Evolutionary conservation across 2,329 filamentous ascomycete species (phyloP).

Genomic region (Colletotrichum brevisporum): DNA sequence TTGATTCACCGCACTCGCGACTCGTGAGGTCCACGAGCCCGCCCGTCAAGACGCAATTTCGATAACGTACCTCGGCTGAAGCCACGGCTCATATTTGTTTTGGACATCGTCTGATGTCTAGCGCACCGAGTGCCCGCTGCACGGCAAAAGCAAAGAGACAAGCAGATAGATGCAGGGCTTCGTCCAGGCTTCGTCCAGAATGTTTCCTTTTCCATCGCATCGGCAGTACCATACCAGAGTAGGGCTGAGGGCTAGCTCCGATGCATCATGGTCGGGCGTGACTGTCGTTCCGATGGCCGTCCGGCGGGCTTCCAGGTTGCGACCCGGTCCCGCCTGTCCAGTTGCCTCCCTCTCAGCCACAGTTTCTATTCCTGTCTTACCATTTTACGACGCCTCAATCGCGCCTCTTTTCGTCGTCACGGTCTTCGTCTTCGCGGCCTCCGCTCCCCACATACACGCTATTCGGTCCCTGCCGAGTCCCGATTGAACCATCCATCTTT

Average conservation of each 20-base stretch:
- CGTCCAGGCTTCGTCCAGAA: background rate
- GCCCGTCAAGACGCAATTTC: constrained; percentile 7
- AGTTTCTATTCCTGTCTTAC: constrained; percentile 28
- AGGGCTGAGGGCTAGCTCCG: constrained; percentile 21
- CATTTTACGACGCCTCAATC: background rate
- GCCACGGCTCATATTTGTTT: constrained; percentile 14
- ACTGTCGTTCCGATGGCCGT: too few species aligned
- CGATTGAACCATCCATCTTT: background rate
- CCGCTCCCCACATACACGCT: constrained; percentile 23
- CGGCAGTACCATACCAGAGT: background rate
- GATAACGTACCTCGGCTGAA: constrained; percentile 12
- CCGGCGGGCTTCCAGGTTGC: too few species aligned
- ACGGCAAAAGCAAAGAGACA: constrained; percentile 5
- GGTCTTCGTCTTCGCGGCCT: constrained; percentile 29
- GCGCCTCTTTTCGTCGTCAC: constrained; percentile 29
- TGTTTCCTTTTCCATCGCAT: constrained; percentile 5
- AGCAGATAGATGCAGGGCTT: background rate
- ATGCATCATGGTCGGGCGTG: background rate
- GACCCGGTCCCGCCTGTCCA: background rate
- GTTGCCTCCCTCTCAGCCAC: constrained; percentile 25
- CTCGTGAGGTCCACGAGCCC: constrained; percentile 5
- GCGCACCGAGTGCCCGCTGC: background rate
- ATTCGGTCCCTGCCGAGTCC: constrained; percentile 30
- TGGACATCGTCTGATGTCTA: constrained; percentile 17
- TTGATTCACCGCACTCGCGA: background rate